Percentiles rank a stretch among this genome's conserved stretches.
These are phyloP conservation scores for Miscanthus lutarioriparius DNA, from an alignment of 176 grass and related monocot genomes.

Conservation along the genomic window DNA sequence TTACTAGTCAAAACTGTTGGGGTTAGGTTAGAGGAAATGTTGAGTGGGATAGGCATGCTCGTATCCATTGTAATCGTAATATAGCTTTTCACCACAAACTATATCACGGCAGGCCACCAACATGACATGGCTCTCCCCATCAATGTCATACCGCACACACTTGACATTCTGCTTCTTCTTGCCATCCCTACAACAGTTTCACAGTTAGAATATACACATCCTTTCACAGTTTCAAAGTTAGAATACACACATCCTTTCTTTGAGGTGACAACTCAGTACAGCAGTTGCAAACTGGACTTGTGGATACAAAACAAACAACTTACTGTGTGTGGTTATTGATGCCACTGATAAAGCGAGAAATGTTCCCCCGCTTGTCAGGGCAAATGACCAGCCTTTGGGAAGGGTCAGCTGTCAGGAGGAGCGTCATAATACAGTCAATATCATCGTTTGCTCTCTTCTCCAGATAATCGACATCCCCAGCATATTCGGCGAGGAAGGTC, in stretches of 20 bases:
- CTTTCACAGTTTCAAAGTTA: constrained; percentile 22
- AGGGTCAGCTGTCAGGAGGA: constrained; percentile 55
- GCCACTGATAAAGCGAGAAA: constrained; percentile 79
- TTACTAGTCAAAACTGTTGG: constrained; percentile 23
- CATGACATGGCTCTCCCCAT: constrained; percentile 81
- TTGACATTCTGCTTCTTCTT: constrained; percentile 91
- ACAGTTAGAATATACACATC: background rate
- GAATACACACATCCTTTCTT: background rate
- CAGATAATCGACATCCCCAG: constrained; percentile 84
- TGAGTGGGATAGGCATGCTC: constrained; percentile 88
- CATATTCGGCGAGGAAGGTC: constrained; percentile 76
- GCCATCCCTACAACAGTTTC: constrained; percentile 69
- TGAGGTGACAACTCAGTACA: background rate
- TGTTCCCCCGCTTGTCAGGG: constrained; percentile 82
- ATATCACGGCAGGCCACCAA: constrained; percentile 91
- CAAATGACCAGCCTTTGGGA: constrained; percentile 73
- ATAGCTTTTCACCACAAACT: constrained; percentile 75
- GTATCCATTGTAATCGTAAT: constrained; percentile 96
- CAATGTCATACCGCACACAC: constrained; percentile 81
- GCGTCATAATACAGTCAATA: constrained; percentile 88
- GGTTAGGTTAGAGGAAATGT: constrained; percentile 64
- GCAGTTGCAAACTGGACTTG: background rate
- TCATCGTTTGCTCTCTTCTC: constrained; percentile 70
- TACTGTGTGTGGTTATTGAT: constrained; percentile 89
- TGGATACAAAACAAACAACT: constrained; percentile 28